Base-by-base conservation (phyloP, 2,329 filamentous ascomycete species). In the Cercospora zeae-maydis region DNA sequence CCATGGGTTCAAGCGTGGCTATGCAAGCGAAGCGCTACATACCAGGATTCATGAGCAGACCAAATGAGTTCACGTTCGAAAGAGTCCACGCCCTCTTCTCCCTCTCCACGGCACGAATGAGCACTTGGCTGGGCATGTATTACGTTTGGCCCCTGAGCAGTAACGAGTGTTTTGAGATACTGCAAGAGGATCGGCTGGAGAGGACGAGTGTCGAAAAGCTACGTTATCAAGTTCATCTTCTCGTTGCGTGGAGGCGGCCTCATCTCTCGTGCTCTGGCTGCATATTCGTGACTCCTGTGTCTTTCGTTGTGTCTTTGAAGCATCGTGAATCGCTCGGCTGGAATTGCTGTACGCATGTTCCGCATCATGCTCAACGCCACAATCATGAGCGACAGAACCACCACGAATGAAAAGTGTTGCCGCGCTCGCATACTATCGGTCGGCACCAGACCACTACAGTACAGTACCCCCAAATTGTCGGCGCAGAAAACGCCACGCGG, bases 41-140 rank as follows among this genome's bases (percentile, higher is more conserved):
- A 54, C 64, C 63, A 63, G 63, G 63, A 60, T 63, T 67, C 63
- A 61, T 65, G 61, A 58, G 65, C 60, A 66, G 66, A 58, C 53
- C 64, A 67, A 67, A 69, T 67, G 67, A 69, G 42, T 65, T 69
- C 59, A 69, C 63, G 67, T 69, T 67, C 65, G 59, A 65, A 61
- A 61, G 59, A 59, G 27, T 59, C 36, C 33, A 16, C 45, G 36
- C 57, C 57, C 36, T 47, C 45, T 53, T 33, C 47, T 42, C 45
- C n/a, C 42, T 53, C n/a, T n/a, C 27, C 19, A 33, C n/a, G 34
- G 47, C 57, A 39, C 31, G 49, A 53, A 52, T 30, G 57, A 52
- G 36, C 57, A 53, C 21, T 42, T 30, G 11, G 31, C 31, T 27
- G 19, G 34, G 24, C 49, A 36, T 59, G 57, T 42, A 59, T 27